These are phyloP conservation scores for Leishmania martiniquensis DNA, from an alignment of 208 protist genomes.

Conservation along the genomic window DNA sequence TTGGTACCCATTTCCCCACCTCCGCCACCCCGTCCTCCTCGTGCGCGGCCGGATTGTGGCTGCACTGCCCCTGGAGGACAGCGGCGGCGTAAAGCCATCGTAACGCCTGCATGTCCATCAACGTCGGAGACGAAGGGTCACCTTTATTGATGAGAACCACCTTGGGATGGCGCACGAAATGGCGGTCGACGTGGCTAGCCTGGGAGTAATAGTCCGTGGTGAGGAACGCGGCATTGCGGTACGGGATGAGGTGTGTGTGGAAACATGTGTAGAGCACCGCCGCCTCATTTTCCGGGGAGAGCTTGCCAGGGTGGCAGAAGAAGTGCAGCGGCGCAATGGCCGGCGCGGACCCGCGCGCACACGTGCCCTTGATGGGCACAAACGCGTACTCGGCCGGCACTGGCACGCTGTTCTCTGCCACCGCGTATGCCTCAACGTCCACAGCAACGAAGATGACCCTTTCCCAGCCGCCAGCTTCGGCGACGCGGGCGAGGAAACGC, in stretches of 20 bases:
- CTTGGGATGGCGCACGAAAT: slow-evolving; percentile 27
- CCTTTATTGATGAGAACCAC: slow-evolving; percentile 77
- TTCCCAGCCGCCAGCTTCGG: slow-evolving; percentile 39
- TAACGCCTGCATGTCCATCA: slow-evolving; percentile 56
- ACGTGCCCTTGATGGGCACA: slow-evolving; percentile 4
- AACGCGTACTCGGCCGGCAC: slow-evolving; percentile 61
- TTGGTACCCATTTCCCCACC: slow-evolving; percentile 21
- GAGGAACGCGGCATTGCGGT: slow-evolving; percentile 48
- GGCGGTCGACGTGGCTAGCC: slow-evolving; percentile 10
- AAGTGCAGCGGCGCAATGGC: slow-evolving; percentile 20
- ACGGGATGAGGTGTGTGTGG: slow-evolving; percentile 47
- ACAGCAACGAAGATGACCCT: slow-evolving; percentile 48
- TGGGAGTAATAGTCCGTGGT: slow-evolving; percentile 36
- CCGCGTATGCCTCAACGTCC: slow-evolving; percentile 49
- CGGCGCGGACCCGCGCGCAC: too few species aligned
- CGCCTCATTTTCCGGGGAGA: not conserved
- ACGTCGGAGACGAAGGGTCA: slow-evolving; percentile 13
- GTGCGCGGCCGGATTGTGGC: slow-evolving; percentile 1
- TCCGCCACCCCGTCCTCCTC: not conserved
- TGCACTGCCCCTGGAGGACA: slow-evolving; percentile 8
- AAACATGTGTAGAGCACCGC: slow-evolving; percentile 29
- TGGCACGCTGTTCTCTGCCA: slow-evolving; percentile 26
- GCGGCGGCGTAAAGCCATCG: slow-evolving; percentile 61
- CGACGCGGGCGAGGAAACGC: slow-evolving; percentile 27
- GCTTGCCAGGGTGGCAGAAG: slow-evolving; percentile 41